Conservation (phyloP, 805 yeast species). For the Metschnikowia baotianmanensis region DNA sequence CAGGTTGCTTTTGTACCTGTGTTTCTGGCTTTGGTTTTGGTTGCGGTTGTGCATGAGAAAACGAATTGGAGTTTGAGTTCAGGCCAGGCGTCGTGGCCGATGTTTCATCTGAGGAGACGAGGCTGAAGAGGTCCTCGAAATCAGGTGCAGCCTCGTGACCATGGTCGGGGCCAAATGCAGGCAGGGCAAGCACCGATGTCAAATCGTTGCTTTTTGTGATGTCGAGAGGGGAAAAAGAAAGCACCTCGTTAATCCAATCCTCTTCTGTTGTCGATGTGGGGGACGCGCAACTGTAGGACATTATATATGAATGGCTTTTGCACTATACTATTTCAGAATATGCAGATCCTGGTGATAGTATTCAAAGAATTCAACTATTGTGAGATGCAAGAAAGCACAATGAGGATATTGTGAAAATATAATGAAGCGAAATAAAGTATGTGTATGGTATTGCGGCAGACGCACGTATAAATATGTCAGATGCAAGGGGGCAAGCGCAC, state of each 20-base stretch:
- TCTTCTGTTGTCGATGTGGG: constrained; percentile 15
- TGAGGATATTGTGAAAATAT: not conserved
- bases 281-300: constrained; percentile 12
- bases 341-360: too few relatives aligned
- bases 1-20: not conserved
- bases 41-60: constrained; percentile 9
- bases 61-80: not conserved
- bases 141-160: constrained; percentile 7
- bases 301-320: too few relatives aligned
- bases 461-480: not conserved
- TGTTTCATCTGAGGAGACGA: constrained; percentile 8
- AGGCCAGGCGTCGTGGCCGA: constrained; percentile 14
- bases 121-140: constrained; percentile 14
- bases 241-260: constrained; percentile 22
- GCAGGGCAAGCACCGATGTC: constrained; percentile 5
- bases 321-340: too few relatives aligned
- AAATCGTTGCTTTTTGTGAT: constrained; percentile 3
- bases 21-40: constrained; percentile 12
- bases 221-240: constrained; percentile 8
- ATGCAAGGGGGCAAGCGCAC: not conserved
- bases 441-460: not conserved
- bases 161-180: constrained; percentile 2
- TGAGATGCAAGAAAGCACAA: too few relatives aligned
- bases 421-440: not conserved
- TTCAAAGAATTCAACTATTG: too few relatives aligned